Evolutionary conservation across 1,284 basidiomycete species (phyloP).

Genomic region (Polyporus tsugae): DNA sequence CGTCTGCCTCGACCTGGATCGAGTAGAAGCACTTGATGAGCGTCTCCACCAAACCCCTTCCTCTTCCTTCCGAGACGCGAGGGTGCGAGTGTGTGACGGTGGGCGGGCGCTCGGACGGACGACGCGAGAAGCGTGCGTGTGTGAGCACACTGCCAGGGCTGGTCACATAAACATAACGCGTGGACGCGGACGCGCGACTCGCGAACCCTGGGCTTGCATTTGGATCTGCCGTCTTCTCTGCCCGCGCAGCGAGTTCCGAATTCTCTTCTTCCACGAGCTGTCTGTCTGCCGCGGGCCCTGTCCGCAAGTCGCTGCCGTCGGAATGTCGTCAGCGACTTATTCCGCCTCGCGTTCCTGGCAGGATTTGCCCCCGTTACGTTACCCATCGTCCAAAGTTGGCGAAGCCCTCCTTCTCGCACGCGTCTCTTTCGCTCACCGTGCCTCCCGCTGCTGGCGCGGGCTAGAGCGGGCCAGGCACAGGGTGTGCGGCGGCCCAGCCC

Average conservation of each 20-base stretch:
- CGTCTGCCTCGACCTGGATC: slow-evolving; percentile 4
- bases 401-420: background rate
- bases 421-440: background rate
- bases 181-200: background rate
- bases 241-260: background rate
- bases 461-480: slow-evolving; percentile 25
- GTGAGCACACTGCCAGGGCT: slow-evolving; percentile 2
- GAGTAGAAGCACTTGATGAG: background rate
- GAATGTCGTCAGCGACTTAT: slow-evolving; percentile 17
- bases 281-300: background rate
- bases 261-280: background rate
- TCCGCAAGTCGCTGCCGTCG: slow-evolving; percentile 1
- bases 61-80: background rate
- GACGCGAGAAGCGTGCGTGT: background rate
- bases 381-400: background rate
- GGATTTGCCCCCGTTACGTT: slow-evolving; percentile 29
- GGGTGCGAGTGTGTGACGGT: background rate
- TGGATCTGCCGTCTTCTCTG: background rate
- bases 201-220: background rate
- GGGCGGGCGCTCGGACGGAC: slow-evolving; percentile 3
- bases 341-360: slow-evolving; percentile 23
- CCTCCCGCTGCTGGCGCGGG: background rate
- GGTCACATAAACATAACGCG: background rate
- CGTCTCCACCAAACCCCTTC: background rate
- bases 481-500: slow-evolving; percentile 10